Base-by-base conservation (phyloP, 306 rosid genomes). In the Fagus sylvatica region DNA sequence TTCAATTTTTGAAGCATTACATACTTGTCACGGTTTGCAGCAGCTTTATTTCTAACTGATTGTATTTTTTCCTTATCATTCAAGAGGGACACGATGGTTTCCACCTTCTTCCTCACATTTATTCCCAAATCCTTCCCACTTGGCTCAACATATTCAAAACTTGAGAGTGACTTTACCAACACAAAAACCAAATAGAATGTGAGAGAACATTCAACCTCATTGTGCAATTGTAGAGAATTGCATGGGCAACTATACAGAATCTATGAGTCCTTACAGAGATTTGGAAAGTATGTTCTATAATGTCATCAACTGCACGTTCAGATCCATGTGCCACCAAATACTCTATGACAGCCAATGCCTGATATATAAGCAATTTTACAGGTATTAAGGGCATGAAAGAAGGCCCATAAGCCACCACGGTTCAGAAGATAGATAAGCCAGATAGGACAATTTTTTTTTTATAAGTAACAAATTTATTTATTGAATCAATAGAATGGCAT, bases 301-400 rank as follows among this genome's bases (percentile, higher is more conserved):
- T 90, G 87, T 96, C 99, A 81, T 96, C 99, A 73, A 96, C 97
- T 34, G 98, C 98, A 77, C 98, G 99, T 61, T 96, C 99, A 62
- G 99, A 93, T 81, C 98, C 99, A 90, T 96, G 83, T 36, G 90
- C 85, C 67, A 93, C 90, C 91, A 96, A 82, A 84, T 96, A 96
- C 86, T 96, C 99, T 81, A 93, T 88, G 71, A 96, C 98, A 83
- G 99, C 92, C 88, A 96, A 87, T 48, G 98, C 93, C 99, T 96
- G 89, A 78, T 54, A 78, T n/a, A 80, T 69, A 69, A 87, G 74
- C 56, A 53, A 77, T 79, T 22, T 22, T 81, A 73, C 64, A 80
- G 79, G 76, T 55, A 79, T 75, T 64, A 76, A 87, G 68, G 32
- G 49, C 64, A 60, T 60, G 41, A 60, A 64, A 48, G 22, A 60